Evolutionary conservation across 2,329 filamentous ascomycete genomes (phyloP).

Genomic region (Xylariomycetidae sp.): DNA sequence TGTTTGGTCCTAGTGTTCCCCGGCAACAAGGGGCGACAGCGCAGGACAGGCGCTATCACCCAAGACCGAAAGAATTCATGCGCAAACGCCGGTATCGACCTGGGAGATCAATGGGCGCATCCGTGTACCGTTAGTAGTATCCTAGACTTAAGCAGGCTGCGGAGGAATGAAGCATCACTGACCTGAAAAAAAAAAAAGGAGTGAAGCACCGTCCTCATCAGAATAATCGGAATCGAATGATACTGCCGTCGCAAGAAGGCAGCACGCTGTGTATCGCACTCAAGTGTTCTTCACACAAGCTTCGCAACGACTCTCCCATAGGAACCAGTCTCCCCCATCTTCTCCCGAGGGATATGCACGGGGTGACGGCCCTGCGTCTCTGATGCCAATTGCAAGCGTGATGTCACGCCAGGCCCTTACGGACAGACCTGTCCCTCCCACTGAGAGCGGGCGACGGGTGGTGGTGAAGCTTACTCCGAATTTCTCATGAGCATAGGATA

Average conservation of each 20-base stretch:
- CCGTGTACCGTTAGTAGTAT: conserved; percentile 26
- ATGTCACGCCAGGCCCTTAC: conserved; percentile 79
- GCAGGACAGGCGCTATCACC: too few species aligned
- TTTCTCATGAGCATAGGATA: conserved; percentile 78
- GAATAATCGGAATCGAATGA: conserved; percentile 93
- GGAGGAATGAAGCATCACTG: conserved; percentile 14
- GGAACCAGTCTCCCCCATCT: conserved; percentile 40
- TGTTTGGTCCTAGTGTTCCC: too few species aligned
- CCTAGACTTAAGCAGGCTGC: conserved; percentile 11
- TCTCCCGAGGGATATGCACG: conserved; percentile 29
- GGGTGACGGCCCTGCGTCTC: conserved; percentile 65
- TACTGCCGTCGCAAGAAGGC: conserved; percentile 40
- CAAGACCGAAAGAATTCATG: too few species aligned
- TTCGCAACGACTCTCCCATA: conserved; percentile 93
- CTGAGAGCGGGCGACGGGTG: conserved; percentile 38
- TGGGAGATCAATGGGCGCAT: background rate
- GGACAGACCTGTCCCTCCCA: conserved; percentile 55
- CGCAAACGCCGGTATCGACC: too few species aligned
- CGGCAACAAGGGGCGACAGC: too few species aligned
- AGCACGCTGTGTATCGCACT: conserved; percentile 93
- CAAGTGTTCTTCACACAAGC: conserved; percentile 83
- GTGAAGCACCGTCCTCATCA: conserved; percentile 72
- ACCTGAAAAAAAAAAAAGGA: conserved; percentile 30
- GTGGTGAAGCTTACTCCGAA: conserved; percentile 91
- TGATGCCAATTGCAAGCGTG: conserved; percentile 85